A percentile compares a stretch with the other conserved stretches of the same genome.
These are phyloP conservation scores for Calophaca sinica DNA, from an alignment of 306 rosid genomes.

Conservation along the genomic window DNA sequence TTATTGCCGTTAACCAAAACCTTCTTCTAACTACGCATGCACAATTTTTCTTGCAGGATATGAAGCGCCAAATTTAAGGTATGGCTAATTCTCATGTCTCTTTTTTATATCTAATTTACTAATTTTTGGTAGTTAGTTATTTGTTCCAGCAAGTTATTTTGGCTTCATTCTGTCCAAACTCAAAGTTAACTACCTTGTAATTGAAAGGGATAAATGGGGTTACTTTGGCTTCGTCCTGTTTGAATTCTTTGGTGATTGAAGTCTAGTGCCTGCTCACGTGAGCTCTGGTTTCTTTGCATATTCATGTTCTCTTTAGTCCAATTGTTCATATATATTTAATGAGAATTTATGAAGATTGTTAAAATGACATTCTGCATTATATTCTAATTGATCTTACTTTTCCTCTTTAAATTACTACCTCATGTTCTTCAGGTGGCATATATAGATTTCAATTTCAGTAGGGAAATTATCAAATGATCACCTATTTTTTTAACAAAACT, in stretches of 20 bases:
- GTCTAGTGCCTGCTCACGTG: too few species aligned
- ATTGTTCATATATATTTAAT: too few species aligned
- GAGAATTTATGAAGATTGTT: too few species aligned
- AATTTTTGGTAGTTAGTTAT: slow-evolving; percentile 2
- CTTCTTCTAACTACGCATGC: slow-evolving; percentile 27
- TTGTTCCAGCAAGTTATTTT: background rate
- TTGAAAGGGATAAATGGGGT: background rate
- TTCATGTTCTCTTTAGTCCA: too few species aligned
- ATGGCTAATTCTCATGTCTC: slow-evolving; percentile 1
- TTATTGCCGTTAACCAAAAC: background rate
- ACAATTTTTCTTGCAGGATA: slow-evolving; percentile 62
- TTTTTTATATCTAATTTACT: background rate
- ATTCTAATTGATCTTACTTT: background rate
- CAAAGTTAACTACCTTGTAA: background rate
- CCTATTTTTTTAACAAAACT: background rate
- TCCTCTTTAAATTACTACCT: slow-evolving; percentile 22
- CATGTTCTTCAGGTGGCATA: background rate
- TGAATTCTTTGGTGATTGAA: too few species aligned
- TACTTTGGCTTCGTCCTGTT: too few species aligned
- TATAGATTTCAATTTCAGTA: background rate
- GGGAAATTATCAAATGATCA: background rate
- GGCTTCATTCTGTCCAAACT: background rate
- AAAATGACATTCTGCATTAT: background rate
- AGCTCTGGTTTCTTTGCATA: too few species aligned
- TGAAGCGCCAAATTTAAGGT: slow-evolving; percentile 88